A percentile compares a stretch with the other conserved stretches of the same genome.
phyloP scores from a whole-genome alignment of 805 yeast species.

The Jamesozyma gamospora region DNA sequence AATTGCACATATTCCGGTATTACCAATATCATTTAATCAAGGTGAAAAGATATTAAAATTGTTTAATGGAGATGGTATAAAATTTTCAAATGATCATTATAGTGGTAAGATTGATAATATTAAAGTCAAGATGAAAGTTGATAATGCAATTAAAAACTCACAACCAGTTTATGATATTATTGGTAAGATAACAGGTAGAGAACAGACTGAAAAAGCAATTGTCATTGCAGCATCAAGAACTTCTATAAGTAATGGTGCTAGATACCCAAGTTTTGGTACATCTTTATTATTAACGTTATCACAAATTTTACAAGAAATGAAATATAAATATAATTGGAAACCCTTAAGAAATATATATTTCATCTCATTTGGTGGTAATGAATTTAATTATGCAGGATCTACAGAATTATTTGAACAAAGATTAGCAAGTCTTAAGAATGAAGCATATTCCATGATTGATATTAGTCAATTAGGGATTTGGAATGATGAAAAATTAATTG shows the following conservation, averaged over 20 bases:
- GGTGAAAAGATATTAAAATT: constrained; percentile 34
- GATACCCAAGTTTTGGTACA: constrained; percentile 64
- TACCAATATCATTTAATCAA: constrained; percentile 71
- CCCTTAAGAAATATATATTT: constrained; percentile 79
- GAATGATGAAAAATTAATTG: constrained; percentile 43
- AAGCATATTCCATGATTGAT: constrained; percentile 65
- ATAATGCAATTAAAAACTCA: constrained; percentile 37
- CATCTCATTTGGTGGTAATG: constrained; percentile 73
- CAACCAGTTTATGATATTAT: constrained; percentile 73
- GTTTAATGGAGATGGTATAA: constrained; percentile 19
- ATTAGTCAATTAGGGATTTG: constrained; percentile 41
- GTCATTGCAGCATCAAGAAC: constrained; percentile 81
- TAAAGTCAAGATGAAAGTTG: constrained; percentile 28
- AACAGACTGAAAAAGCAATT: constrained; percentile 62
- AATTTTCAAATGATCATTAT: constrained; percentile 14
- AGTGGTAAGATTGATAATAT: constrained; percentile 18
- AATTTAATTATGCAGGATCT: constrained; percentile 77
- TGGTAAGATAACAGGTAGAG: constrained; percentile 70
- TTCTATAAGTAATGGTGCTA: constrained; percentile 65
- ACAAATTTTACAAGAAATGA: constrained; percentile 54
- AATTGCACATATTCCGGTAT: constrained; percentile 63
- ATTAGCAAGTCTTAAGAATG: constrained; percentile 42
- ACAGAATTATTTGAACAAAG: constrained; percentile 61
- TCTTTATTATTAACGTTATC: constrained; percentile 62
- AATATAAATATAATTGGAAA: constrained; percentile 59